phyloP scores from a whole-genome alignment of 2,329 filamentous ascomycete species.

The Tolypocladium guangdongense region DNA sequence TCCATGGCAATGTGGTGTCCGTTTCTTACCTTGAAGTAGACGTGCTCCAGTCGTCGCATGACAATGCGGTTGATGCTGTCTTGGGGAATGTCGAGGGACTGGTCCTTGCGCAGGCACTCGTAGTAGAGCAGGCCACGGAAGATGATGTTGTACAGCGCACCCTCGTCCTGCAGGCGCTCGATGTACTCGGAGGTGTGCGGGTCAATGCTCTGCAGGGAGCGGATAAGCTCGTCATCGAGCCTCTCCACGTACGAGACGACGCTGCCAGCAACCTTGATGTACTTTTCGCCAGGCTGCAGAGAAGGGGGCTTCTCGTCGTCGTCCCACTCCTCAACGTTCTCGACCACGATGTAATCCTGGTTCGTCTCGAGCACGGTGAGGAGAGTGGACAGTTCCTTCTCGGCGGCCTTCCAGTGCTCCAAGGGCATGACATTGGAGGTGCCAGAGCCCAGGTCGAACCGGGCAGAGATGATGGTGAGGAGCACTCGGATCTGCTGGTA shows the following conservation, averaged over 20 bases:
- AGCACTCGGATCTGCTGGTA: constrained; percentile 94
- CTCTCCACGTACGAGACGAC: constrained; percentile 90
- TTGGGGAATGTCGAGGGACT: constrained; percentile 62
- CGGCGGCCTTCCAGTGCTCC: constrained; percentile 93
- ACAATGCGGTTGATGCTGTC: constrained; percentile 86
- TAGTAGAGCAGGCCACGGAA: constrained; percentile 83
- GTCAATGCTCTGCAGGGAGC: constrained; percentile 95
- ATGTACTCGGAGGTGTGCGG: constrained; percentile 99
- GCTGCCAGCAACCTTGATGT: constrained; percentile 88
- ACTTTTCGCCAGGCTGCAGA: constrained; percentile 60
- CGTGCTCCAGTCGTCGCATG: constrained; percentile 88
- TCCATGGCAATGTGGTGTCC: background rate
- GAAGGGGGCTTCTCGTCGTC: constrained; percentile 90
- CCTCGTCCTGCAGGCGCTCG: constrained; percentile 85
- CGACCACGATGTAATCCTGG: constrained; percentile 73
- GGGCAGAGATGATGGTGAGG: constrained; percentile 79
- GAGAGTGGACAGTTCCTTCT: constrained; percentile 72
- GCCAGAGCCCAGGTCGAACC: constrained; percentile 84
- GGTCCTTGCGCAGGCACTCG: constrained; percentile 64
- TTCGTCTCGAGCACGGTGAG: constrained; percentile 71
- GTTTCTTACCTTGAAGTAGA: constrained; percentile 81
- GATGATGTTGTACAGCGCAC: constrained; percentile 81
- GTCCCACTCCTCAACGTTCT: constrained; percentile 95
- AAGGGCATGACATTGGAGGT: constrained; percentile 74
- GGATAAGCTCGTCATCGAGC: constrained; percentile 91